Evolutionary conservation across 805 yeast species (phyloP), one percentile per base, ranked within the genome.

Genomic region (Lipomyces mesembrius): DNA sequence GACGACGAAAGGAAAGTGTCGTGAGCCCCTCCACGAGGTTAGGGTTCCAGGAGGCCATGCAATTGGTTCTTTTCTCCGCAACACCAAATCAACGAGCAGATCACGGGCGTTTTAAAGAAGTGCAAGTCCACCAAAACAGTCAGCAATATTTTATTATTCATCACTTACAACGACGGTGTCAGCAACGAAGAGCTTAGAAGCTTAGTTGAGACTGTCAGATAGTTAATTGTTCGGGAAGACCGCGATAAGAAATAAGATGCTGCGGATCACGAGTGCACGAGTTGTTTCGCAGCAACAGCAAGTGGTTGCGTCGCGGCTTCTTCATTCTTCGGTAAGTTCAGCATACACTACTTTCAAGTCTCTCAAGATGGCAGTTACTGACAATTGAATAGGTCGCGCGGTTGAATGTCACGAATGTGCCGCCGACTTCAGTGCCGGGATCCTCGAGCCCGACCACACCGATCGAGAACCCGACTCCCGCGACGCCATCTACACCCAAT

Each of bases 401-500:
- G 25, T 43, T 43, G 22, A 62, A 65, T 34, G 69, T 67, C 34
- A 63, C 64, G 12, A 67, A 67, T 25, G 29, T 25, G 14, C 71
- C 69, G 32, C 71, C 71, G 2, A 29, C 66, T 4, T 65, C 68
- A 9, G 66, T 62, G n/a, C 71, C 71, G 2, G 20, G 49, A 14
- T 54, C 63, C 22, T 25, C 60, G n/a, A 14, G 62, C 3, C 39
- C 62, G 22, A 43, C 59, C 4, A 34, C 66, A 27, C 49, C 65
- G 4, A 43, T 64, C 14, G 64, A 29, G 34, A 35, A 49, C 20
- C 70, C 72, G 17, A 68, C 70, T 2, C 71, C 71, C 7, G 71
- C 60, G 25, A 68, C 71, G 51, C 71, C 71, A 14, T 64, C 71
- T 34, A 67, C 71, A 2, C 70, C 69, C 14, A 37, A 52, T 22